Evolutionary conservation across 192 early-diverging fungal genomes (phyloP).

Genomic region (Gigaspora rosea): DNA sequence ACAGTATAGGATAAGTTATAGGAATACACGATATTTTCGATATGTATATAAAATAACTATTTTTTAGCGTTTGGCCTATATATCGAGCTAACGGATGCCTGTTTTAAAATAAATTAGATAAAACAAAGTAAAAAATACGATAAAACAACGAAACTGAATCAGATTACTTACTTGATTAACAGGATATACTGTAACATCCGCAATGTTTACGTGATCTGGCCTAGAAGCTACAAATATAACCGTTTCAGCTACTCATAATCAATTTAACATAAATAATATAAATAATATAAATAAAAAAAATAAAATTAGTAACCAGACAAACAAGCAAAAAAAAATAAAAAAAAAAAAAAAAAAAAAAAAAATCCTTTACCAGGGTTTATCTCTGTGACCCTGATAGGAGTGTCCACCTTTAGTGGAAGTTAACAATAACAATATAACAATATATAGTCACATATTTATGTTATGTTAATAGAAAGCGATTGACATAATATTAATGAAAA

Average conservation of each 20-base stretch:
- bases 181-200: conserved; percentile 55
- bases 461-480: background rate
- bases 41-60: too few relatives aligned
- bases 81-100: too few relatives aligned
- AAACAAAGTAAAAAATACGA: too few relatives aligned
- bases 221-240: conserved; percentile 81
- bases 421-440: too few relatives aligned
- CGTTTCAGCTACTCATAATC: conserved; percentile 54
- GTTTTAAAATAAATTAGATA: too few relatives aligned
- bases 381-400: conserved; percentile 71
- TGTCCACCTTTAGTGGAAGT: conserved; percentile 49
- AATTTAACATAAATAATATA: conserved; percentile 20
- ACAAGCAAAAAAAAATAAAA: too few relatives aligned
- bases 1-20: too few relatives aligned
- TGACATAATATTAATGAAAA: background rate
- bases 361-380: conserved; percentile 67
- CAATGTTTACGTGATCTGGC: conserved; percentile 74
- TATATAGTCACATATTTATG: background rate
- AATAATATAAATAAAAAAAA: background rate
- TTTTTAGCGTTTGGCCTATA: too few relatives aligned
- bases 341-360: background rate
- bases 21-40: too few relatives aligned
- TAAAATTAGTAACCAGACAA: too few relatives aligned
- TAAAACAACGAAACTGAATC: too few relatives aligned
- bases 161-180: conserved; percentile 35